Conservation (phyloP, 305 asterid genomes). For the Fraxinus sp. region DNA sequence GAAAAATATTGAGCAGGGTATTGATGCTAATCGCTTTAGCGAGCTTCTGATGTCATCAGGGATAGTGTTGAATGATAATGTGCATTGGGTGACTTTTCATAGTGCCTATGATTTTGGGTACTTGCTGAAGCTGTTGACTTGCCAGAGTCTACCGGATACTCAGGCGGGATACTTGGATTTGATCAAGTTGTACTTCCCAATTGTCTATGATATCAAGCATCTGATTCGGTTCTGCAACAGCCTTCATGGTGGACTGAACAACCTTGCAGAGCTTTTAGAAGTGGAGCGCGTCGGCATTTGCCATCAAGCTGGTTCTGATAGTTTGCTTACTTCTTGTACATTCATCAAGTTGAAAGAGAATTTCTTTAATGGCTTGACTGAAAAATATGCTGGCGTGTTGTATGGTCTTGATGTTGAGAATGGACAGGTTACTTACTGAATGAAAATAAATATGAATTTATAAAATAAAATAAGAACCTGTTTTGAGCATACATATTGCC, state of each 20-base stretch:
- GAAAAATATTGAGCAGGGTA: constrained; percentile 30
- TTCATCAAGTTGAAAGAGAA: constrained; percentile 35
- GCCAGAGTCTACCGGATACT: constrained; percentile 36
- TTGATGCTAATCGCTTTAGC: constrained; percentile 32
- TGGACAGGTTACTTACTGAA: constrained; percentile 23
- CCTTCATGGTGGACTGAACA: constrained; percentile 39
- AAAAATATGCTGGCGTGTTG: constrained; percentile 38
- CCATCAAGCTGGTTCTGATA: constrained; percentile 48
- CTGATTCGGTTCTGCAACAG: constrained; percentile 35
- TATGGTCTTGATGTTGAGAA: constrained; percentile 32
- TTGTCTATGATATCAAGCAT: constrained; percentile 36
- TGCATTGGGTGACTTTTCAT: constrained; percentile 35
- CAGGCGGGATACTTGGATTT: constrained; percentile 28
- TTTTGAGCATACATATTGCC: constrained; percentile 5
- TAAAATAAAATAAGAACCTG: constrained; percentile 14
- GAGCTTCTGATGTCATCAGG: constrained; percentile 41
- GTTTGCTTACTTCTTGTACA: constrained; percentile 39
- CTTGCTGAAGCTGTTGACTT: constrained; percentile 34
- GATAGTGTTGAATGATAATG: constrained; percentile 38
- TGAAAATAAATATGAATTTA: neutral
- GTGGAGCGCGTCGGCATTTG: constrained; percentile 35
- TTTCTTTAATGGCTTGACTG: constrained; percentile 32
- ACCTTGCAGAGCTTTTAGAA: constrained; percentile 31
- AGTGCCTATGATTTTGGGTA: constrained; percentile 36
- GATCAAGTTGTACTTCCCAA: constrained; percentile 31